Base-by-base conservation (phyloP, 2,329 filamentous ascomycete genomes). In the Colletotrichum sp. region DNA sequence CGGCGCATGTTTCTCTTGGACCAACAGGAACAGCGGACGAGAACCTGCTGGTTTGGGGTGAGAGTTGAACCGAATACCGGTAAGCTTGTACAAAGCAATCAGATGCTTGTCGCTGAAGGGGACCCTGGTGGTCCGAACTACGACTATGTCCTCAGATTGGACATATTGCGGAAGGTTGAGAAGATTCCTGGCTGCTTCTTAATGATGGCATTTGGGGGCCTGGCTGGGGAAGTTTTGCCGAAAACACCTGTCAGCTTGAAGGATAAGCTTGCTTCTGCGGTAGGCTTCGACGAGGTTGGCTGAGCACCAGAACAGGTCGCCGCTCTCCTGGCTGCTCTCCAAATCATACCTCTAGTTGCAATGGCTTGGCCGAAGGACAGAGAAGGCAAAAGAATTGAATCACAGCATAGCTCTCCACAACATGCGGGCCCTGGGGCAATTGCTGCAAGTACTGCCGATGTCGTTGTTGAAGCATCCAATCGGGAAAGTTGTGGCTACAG, bases 1-100 rank as follows among this genome's bases (percentile, higher is more conserved):
- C 74, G 70, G 65, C 57, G 64, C 49, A 60, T 74, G 70, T 76
- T 60, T 64, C 73, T 73, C 57, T 57, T 34, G 16, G 39, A 68
- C 39, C 55, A 66, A 60, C 60, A 18, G 52, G n/a, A 66, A 60
- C 60, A 18, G 52, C n/a, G 26, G 26, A 32, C 57, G 57, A 59
- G 32, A 36, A 57, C 24, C 21, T 34, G 36, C 15, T 15, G 39
- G 60, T 69, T 36, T 28, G 34, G 60, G 26, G 26, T 39, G 15
- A 67, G 18, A 55, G 36, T 30, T 13, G 32, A 28, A 28, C 21
- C 21, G 21, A 8, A 30, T 4, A 15, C 12, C 24, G 15, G 44
- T 9, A 39, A 30, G 36, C 24, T 10, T 66, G 24, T 49, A 2
- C 39, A n/a, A 49, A n/a, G 39, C 4, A 49, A 49, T 49, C 39